A percentile compares a stretch with the other conserved stretches of the same genome.
phyloP scores from a whole-genome alignment of 1,139 yeast species.

The Pichia terricola region DNA sequence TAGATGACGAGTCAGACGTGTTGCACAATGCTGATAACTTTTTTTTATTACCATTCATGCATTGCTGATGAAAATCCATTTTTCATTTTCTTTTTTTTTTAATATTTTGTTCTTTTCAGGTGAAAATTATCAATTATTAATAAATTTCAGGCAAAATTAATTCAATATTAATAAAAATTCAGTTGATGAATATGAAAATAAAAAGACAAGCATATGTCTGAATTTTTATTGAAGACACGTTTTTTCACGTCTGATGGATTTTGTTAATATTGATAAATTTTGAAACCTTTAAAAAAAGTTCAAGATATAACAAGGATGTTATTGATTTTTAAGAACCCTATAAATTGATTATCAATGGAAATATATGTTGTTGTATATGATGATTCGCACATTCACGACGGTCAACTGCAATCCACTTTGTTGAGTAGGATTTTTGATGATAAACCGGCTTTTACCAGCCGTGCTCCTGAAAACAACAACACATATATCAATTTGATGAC shows the following conservation, averaged over 20 bases:
- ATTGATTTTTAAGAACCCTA: too few relatives aligned
- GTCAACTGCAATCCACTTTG: slow-evolving; percentile 86
- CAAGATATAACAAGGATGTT: too few relatives aligned
- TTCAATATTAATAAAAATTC: slow-evolving; percentile 1
- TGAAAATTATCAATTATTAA: slow-evolving; percentile 2
- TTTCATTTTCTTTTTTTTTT: background rate
- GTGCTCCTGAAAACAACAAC: slow-evolving; percentile 16
- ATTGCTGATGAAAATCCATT: slow-evolving; percentile 45
- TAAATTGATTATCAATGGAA: too few relatives aligned
- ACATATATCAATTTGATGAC: background rate
- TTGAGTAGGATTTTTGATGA: slow-evolving; percentile 88
- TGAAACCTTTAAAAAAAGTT: too few relatives aligned
- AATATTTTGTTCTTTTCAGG: slow-evolving; percentile 9
- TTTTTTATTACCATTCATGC: slow-evolving; percentile 93
- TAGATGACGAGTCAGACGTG: slow-evolving; percentile 99
- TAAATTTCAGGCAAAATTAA: background rate
- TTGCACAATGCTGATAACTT: slow-evolving; percentile 88
- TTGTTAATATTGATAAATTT: background rate
- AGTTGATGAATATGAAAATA: slow-evolving; percentile 30
- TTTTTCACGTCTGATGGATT: slow-evolving; percentile 55
- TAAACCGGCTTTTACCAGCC: slow-evolving; percentile 96
- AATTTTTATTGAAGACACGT: slow-evolving; percentile 50
- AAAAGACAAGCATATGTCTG: slow-evolving; percentile 99
- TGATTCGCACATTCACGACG: slow-evolving; percentile 98
- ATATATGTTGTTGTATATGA: slow-evolving; percentile 50